Base-by-base conservation (phyloP, 306 rosid genomes). In the Hylodesmum podocarpum region DNA sequence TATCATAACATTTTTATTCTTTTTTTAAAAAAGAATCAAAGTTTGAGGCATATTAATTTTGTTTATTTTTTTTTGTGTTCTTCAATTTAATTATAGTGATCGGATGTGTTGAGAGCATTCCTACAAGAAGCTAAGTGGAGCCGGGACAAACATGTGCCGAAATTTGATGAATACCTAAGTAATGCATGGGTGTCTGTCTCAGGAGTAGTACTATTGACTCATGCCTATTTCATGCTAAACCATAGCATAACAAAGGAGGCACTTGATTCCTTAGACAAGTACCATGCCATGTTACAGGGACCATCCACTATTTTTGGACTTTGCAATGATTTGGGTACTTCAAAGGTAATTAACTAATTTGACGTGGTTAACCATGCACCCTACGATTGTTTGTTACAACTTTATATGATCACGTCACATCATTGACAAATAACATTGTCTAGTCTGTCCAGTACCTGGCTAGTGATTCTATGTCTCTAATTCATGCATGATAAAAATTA, bases 321-420 rank as follows among this genome's bases (percentile, higher is more conserved):
- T n/a, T n/a, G 75, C 77, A 88, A 90, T 27, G 96, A 90, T 77
- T 75, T 49, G 79, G 88, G 51, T 51, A 88, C 93, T 19, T 84
- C 86, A 0, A 44, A 8, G 86, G 88, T 86, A 66, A 70, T n/a
- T n/a, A n/a, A n/a, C n/a, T n/a, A n/a, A n/a, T n/a, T n/a, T n/a
- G n/a, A n/a, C n/a, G n/a, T n/a, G 10, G 54, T 3, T 47, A 47
- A 16, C n/a, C n/a, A n/a, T n/a, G n/a, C n/a, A n/a, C n/a, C n/a
- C n/a, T n/a, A n/a, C n/a, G n/a, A n/a, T n/a, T n/a, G n/a, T n/a
- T n/a, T n/a, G n/a, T n/a, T n/a, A n/a, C n/a, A n/a, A n/a, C n/a
- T n/a, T n/a, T n/a, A n/a, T n/a, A n/a, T n/a, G n/a, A n/a, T n/a
- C n/a, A n/a, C n/a, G n/a, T n/a, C n/a, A n/a, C n/a, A n/a, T n/a